Evolutionary conservation across 179 eudicot species (phyloP).

Genomic region (Amaranthus tricolor): DNA sequence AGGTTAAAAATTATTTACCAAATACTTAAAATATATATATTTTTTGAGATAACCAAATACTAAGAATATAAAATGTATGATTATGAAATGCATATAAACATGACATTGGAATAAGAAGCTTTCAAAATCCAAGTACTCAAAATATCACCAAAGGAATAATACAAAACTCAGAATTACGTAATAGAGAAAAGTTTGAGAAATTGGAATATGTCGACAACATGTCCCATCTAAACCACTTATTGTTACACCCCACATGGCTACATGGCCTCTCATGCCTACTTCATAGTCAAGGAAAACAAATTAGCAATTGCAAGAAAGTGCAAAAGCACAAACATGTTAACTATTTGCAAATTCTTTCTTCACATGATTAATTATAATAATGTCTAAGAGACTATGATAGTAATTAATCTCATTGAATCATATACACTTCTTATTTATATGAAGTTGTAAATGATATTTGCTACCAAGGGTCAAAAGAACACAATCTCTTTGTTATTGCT

Average conservation of each 20-base stretch:
- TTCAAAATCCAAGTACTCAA: neutral
- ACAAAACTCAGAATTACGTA: neutral
- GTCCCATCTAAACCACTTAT: neutral
- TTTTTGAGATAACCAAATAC: too few relatives aligned
- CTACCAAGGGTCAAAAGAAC: too few relatives aligned
- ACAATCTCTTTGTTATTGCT: too few relatives aligned
- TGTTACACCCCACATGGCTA: constrained; percentile 1
- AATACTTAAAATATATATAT: too few relatives aligned
- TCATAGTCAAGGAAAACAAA: constrained; percentile 5
- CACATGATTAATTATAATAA: neutral
- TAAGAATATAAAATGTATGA: too few relatives aligned
- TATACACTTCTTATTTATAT: too few relatives aligned
- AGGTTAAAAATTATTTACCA: too few relatives aligned
- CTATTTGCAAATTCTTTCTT: neutral
- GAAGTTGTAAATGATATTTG: too few relatives aligned
- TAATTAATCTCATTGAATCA: too few relatives aligned
- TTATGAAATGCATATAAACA: neutral
- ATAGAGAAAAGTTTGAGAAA: neutral
- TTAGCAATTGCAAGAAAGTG: neutral
- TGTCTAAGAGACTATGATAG: constrained; percentile 1
- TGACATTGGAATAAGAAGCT: neutral
- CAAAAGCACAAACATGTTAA: too few relatives aligned
- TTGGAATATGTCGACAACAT: neutral
- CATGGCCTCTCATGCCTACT: constrained; percentile 13
- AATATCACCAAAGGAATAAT: neutral